A percentile compares a stretch with the other conserved stretches of the same genome.
Evolutionary conservation across 164 flowering plant genomes (phyloP).

Genomic region (Paratinospora sagittata): DNA sequence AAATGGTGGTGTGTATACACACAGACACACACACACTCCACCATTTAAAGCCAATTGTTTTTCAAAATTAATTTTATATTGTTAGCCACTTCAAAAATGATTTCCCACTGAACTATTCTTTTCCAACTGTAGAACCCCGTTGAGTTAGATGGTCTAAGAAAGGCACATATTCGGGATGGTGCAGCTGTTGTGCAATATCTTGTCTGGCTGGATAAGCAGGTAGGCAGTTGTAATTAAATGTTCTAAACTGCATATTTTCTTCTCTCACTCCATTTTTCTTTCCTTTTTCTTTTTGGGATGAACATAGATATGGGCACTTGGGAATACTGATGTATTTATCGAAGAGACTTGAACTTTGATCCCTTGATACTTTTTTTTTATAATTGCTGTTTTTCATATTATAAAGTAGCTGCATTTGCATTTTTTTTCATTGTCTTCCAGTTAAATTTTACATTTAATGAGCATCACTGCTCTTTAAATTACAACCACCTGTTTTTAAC

Average conservation of each 20-base stretch:
- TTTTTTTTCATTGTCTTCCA: too few relatives aligned
- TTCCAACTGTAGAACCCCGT: conserved; percentile 59
- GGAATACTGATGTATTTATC: neutral
- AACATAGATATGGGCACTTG: neutral
- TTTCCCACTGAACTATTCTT: neutral
- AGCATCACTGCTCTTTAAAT: too few relatives aligned
- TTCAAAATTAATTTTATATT: too few relatives aligned
- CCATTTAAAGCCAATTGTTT: too few relatives aligned
- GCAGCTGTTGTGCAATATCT: conserved; percentile 96
- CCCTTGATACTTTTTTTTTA: neutral
- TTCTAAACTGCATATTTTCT: neutral
- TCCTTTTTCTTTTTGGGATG: neutral
- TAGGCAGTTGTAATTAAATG: conserved; percentile 15
- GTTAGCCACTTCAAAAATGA: neutral
- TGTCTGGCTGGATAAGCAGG: conserved; percentile 92
- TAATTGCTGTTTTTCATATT: neutral
- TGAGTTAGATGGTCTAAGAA: conserved; percentile 85
- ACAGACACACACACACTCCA: too few relatives aligned
- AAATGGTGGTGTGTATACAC: too few relatives aligned
- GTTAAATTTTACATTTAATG: too few relatives aligned
- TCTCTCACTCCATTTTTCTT: neutral
- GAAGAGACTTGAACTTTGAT: neutral
- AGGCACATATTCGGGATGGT: conserved; percentile 90
- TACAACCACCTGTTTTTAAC: too few relatives aligned
- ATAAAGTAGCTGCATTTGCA: too few relatives aligned